A percentile compares a stretch with the other conserved stretches of the same genome.
These are phyloP conservation scores for Leccinum longicurvipes DNA, from an alignment of 768 basidiomycete genomes.

Conservation along the genomic window DNA sequence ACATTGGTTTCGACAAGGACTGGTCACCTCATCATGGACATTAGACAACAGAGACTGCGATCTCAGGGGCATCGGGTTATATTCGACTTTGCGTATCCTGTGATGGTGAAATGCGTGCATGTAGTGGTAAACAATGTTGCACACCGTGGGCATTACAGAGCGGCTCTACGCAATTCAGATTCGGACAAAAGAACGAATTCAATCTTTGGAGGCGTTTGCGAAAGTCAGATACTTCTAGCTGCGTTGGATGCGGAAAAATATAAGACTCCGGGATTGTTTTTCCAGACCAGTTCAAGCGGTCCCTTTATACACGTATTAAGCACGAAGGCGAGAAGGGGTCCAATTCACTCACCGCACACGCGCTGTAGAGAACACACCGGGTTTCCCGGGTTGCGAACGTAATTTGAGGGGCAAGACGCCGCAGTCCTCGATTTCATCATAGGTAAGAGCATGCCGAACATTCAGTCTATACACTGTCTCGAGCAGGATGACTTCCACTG, in stretches of 20 bases:
- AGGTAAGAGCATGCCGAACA: constrained; percentile 34
- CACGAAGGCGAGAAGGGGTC: constrained; percentile 21
- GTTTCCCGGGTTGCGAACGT: constrained; percentile 21
- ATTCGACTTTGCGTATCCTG: constrained; percentile 19
- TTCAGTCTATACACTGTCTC: constrained; percentile 48
- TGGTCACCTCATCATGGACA: constrained; percentile 5
- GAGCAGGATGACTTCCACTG: constrained; percentile 49
- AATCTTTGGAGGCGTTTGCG: constrained; percentile 34
- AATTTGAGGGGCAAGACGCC: constrained; percentile 42
- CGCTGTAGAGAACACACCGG: constrained; percentile 25
- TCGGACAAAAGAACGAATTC: constrained; percentile 49
- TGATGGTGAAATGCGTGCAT: constrained; percentile 17
- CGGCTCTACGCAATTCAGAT: constrained; percentile 46
- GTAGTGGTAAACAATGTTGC: constrained; percentile 9
- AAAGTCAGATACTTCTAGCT: constrained; percentile 15
- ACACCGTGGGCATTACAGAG: constrained; percentile 51
- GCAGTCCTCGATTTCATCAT: constrained; percentile 47
- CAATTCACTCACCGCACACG: constrained; percentile 20
- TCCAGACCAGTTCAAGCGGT: constrained; percentile 28
- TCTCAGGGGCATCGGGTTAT: constrained; percentile 14
- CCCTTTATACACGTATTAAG: constrained; percentile 24
- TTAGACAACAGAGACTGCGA: not conserved
- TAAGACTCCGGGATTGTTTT: constrained; percentile 23
- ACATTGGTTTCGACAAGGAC: constrained; percentile 28
- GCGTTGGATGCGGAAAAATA: constrained; percentile 2